Conservation (phyloP, 2,329 filamentous ascomycete species). For the Hypoxylon sp. region DNA sequence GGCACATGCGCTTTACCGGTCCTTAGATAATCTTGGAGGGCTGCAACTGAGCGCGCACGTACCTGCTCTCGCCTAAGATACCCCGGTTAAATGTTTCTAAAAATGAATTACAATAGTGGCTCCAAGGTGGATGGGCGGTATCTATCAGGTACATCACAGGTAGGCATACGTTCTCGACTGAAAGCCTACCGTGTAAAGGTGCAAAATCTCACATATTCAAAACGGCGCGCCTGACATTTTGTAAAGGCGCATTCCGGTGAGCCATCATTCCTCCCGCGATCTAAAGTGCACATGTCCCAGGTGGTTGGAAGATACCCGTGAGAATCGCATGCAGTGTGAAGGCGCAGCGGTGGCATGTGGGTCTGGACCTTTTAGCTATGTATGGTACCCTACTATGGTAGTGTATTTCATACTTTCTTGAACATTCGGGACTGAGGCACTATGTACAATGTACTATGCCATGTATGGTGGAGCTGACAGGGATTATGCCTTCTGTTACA, state of each 20-base stretch:
- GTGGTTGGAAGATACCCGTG: conserved; percentile 19
- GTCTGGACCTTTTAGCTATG: conserved; percentile 37
- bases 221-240: conserved; percentile 11
- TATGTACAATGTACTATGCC: neutral
- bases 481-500: conserved; percentile 41
- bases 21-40: conserved; percentile 30
- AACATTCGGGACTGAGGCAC: conserved; percentile 30
- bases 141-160: too few relatives aligned
- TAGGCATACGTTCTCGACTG: neutral
- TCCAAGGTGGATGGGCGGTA: neutral
- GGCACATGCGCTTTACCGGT: conserved; percentile 21
- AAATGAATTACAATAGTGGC: conserved; percentile 21
- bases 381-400: too few relatives aligned
- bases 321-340: conserved; percentile 24
- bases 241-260: neutral
- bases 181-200: too few relatives aligned
- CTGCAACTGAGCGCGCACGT: conserved; percentile 1
- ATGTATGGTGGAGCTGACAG: conserved; percentile 14
- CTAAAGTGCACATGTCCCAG: neutral
- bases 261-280: neutral
- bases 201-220: conserved; percentile 3
- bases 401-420: too few relatives aligned
- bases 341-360: conserved; percentile 29
- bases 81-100: conserved; percentile 38
- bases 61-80: conserved; percentile 18